Evolutionary conservation across 176 grass and related monocot genomes (phyloP), one percentile per base, ranked within the genome.

Genomic region (Juncus inflexus): DNA sequence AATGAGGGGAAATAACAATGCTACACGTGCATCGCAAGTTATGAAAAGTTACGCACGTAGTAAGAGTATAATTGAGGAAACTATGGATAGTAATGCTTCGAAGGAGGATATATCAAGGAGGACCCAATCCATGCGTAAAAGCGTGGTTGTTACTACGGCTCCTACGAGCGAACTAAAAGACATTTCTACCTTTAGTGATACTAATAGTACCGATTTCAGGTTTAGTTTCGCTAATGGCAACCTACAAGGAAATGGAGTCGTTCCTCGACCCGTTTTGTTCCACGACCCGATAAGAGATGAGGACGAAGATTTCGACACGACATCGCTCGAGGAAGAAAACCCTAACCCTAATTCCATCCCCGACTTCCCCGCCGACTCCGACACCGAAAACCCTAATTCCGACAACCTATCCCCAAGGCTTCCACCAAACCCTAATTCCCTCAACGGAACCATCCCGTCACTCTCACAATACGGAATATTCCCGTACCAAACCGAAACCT

Each of bases 41-140:
- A 75, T 63, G 28, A 92, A 83, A 62, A 70, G 75, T 50, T 82
- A 84, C 81, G 69, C 83, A 40, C 86, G 76, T 50, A 99, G 89
- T 79, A 94, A 87, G 59, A 86, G 95, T 47, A 99, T 80, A 41
- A 84, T 70, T 73, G 95, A 90, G 82, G 85, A 86, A 13, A 78
- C 74, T 49, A 80, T 84, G n/a, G 70, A 59, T 64, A 77, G 68
- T 49, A 81, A 58, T 38, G 55, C 79, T 52, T 78, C 82, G 67
- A 94, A 92, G 69, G 87, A 90, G 71, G 86, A 94, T 69, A 84
- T 84, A 63, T 78, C 85, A 8, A 72, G 54, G 51, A 86, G 83
- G 65, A 78, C 95, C 41, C 86, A 84, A 37, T 99, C 89, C 75
- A 90, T 90, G 95, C 87, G 78, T 75, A 92, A 92, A 81, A 70